These are phyloP conservation scores for Sporothrix curviconia DNA, from an alignment of 2,329 filamentous ascomycete genomes.

Conservation along the genomic window DNA sequence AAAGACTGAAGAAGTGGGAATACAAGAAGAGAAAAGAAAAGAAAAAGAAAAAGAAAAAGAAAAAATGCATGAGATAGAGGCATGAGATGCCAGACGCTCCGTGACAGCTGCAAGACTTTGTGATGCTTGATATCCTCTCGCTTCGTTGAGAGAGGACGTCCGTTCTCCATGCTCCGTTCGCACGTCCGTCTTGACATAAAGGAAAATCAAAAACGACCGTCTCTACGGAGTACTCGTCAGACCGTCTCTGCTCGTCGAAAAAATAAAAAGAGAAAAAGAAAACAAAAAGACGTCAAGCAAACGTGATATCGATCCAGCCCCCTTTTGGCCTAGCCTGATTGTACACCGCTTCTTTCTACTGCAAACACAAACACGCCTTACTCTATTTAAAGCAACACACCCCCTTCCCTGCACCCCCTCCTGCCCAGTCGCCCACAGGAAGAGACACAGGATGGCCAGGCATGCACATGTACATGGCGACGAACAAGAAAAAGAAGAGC, in stretches of 20 bases:
- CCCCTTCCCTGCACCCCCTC: not conserved
- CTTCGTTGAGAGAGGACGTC: too few relatives aligned
- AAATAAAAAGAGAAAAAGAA: not conserved
- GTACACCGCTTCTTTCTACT: conserved; percentile 20
- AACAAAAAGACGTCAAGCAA: conserved; percentile 10
- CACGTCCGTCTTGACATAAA: not conserved
- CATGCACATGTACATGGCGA: conserved; percentile 10
- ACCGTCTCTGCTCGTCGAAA: too few relatives aligned
- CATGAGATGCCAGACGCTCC: too few relatives aligned
- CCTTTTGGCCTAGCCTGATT: conserved; percentile 14
- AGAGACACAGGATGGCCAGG: not conserved
- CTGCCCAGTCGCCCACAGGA: conserved; percentile 5
- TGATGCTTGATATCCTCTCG: too few relatives aligned
- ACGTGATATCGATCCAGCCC: conserved; percentile 15
- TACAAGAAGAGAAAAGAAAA: not conserved
- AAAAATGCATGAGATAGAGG: too few relatives aligned
- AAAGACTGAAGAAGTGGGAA: not conserved
- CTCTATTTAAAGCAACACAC: conserved; percentile 15
- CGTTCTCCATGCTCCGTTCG: too few relatives aligned
- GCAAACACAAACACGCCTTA: not conserved
- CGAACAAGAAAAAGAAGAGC: too few relatives aligned
- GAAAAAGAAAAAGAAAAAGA: not conserved
- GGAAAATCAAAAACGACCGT: too few relatives aligned
- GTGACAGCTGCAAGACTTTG: too few relatives aligned
- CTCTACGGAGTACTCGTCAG: too few relatives aligned